A percentile compares a stretch with the other conserved stretches of the same genome.
Conservation (phyloP, 2,329 filamentous ascomycete genomes). For the Cytospora schulzeri region DNA sequence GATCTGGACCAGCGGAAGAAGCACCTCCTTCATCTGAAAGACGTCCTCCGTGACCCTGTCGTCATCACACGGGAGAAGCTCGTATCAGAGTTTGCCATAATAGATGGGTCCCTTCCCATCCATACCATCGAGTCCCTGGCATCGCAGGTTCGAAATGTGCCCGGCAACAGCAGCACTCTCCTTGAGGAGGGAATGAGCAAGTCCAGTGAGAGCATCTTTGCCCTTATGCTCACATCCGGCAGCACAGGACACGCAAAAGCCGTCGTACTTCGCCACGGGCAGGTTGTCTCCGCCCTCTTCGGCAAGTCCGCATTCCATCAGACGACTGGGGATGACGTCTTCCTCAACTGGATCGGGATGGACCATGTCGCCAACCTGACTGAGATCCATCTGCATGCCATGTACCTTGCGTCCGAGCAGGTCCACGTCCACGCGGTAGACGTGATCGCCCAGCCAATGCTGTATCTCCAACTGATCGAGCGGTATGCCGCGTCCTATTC, state of each 20-base stretch:
- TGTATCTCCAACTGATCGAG: conserved; percentile 44
- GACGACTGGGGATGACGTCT: conserved; percentile 20
- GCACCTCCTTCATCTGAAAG: conserved; percentile 31
- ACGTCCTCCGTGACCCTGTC: too few relatives aligned
- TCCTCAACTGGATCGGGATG: conserved; percentile 54
- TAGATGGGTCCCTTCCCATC: too few relatives aligned
- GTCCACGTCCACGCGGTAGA: conserved; percentile 47
- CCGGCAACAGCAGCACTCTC: too few relatives aligned
- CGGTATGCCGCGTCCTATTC: conserved; percentile 45
- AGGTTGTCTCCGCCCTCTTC: conserved; percentile 44
- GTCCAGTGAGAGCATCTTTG: background rate
- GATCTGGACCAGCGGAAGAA: conserved; percentile 26
- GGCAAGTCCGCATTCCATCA: conserved; percentile 39
- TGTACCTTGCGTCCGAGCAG: conserved; percentile 45
- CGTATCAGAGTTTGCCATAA: too few relatives aligned
- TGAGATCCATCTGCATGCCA: conserved; percentile 54
- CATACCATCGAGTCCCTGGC: too few relatives aligned
- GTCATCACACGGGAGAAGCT: too few relatives aligned
- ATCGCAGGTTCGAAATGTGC: too few relatives aligned
- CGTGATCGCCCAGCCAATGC: conserved; percentile 41
- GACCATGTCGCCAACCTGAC: conserved; percentile 56
- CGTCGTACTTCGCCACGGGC: conserved; percentile 46
- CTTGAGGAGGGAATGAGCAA: too few relatives aligned
- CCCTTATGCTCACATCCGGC: conserved; percentile 56
- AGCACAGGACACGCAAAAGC: conserved; percentile 54